A percentile compares a stretch with the other conserved stretches of the same genome.
Evolutionary conservation across 176 grass and related monocot genomes (phyloP).

Genomic region (Rhynchospora pubera): DNA sequence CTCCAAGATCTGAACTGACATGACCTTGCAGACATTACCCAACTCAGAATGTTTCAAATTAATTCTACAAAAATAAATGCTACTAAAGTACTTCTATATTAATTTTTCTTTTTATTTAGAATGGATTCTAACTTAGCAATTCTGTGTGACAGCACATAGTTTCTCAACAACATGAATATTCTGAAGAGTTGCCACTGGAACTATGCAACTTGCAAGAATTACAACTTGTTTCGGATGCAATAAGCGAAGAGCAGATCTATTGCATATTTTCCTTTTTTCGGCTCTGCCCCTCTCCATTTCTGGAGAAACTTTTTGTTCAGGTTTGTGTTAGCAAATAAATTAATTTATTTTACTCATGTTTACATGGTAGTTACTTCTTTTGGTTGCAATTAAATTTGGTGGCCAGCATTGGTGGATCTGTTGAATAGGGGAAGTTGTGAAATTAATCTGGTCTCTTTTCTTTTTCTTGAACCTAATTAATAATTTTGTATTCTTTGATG

Average conservation of each 20-base stretch:
- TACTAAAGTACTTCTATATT: neutral
- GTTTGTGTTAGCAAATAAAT: neutral
- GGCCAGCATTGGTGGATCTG: no score
- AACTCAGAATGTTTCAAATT: no score
- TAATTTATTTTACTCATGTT: neutral
- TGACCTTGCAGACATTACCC: no score
- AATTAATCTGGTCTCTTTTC: neutral
- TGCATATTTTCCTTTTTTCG: conserved; percentile 17
- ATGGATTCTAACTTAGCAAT: neutral
- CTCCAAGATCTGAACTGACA: no score
- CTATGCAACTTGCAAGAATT: conserved; percentile 42
- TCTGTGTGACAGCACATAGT: conserved; percentile 19
- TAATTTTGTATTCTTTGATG: no score
- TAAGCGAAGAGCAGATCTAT: neutral
- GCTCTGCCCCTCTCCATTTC: neutral
- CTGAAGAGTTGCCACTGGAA: neutral
- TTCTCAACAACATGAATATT: neutral
- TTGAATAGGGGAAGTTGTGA: no score
- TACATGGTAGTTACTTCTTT: no score
- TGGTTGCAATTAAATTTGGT: no score
- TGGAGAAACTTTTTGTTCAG: conserved; percentile 37
- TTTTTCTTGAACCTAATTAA: neutral
- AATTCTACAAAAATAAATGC: neutral
- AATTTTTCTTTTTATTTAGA: neutral
- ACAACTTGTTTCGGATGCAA: conserved; percentile 32